These are phyloP conservation scores for Hypoxylon cercidicola DNA, from an alignment of 495 filamentous ascomycete genomes.

Conservation along the genomic window DNA sequence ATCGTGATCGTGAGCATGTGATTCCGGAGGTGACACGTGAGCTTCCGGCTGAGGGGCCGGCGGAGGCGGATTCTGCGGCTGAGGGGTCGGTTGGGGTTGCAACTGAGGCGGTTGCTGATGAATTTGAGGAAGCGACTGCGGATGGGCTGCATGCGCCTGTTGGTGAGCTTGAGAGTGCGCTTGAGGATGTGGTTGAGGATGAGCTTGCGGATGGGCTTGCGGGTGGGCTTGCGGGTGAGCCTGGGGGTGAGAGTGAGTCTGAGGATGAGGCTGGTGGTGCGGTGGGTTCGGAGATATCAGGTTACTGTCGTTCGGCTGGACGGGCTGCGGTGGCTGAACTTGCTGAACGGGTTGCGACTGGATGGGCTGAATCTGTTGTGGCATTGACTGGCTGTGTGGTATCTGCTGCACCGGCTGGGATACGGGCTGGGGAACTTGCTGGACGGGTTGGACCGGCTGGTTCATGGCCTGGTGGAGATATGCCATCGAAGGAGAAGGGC, in stretches of 20 bases:
- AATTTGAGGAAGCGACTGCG: conserved; percentile 57
- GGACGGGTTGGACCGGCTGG: conserved; percentile 46
- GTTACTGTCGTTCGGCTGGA: conserved; percentile 46
- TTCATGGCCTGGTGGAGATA: conserved; percentile 49
- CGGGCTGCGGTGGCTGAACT: conserved; percentile 10
- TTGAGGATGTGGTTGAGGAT: conserved; percentile 56
- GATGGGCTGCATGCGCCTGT: conserved; percentile 49
- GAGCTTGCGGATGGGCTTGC: conserved; percentile 38
- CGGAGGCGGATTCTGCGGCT: conserved; percentile 39
- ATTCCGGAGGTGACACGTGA: conserved; percentile 46
- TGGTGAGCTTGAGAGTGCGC: conserved; percentile 46
- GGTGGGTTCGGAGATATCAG: conserved; percentile 44
- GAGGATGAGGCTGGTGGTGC: conserved; percentile 45
- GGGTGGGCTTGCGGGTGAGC: conserved; percentile 40
- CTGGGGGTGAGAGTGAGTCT: conserved; percentile 25
- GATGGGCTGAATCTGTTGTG: conserved; percentile 44
- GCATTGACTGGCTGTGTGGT: conserved; percentile 45
- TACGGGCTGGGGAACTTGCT: conserved; percentile 43
- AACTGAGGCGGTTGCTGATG: conserved; percentile 46
- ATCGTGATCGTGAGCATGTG: conserved; percentile 53
- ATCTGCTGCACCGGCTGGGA: conserved; percentile 44
- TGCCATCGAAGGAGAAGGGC: conserved; percentile 34
- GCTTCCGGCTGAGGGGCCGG: conserved; percentile 51
- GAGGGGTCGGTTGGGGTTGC: conserved; percentile 43
- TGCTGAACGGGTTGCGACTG: conserved; percentile 47